Evolutionary conservation across 2,329 filamentous ascomycete species (phyloP).

Genomic region (Ceratocystis harringtonii): DNA sequence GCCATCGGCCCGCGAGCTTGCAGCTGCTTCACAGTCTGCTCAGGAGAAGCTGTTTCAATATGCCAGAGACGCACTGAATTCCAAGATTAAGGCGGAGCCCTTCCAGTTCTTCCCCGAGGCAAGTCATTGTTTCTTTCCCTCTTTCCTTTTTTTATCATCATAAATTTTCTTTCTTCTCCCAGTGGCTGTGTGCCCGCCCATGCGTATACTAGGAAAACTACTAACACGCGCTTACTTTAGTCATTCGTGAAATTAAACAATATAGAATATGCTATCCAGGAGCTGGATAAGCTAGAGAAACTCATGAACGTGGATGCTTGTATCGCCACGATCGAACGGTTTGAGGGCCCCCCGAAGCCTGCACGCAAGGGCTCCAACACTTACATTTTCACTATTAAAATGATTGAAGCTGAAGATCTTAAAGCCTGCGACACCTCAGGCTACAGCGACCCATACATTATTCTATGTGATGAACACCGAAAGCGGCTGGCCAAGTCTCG

Average conservation of each 20-base stretch:
- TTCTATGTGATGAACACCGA: constrained; percentile 93
- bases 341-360: constrained; percentile 54
- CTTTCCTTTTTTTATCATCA: no score
- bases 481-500: constrained; percentile 91
- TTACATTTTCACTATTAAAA: constrained; percentile 97
- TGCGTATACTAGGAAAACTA: constrained; percentile 8
- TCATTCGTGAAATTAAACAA: constrained; percentile 98
- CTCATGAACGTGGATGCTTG: constrained; percentile 85
- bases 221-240: constrained; percentile 32
- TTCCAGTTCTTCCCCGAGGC: constrained; percentile 95
- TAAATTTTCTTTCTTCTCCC: background rate
- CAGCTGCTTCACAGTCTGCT: constrained; percentile 58
- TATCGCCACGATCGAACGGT: constrained; percentile 61
- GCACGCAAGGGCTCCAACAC: constrained; percentile 56
- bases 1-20: constrained; percentile 72
- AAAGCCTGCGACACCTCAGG: constrained; percentile 97
- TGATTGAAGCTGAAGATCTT: constrained; percentile 92
- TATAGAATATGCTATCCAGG: constrained; percentile 83
- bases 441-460: constrained; percentile 89
- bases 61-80: constrained; percentile 84
- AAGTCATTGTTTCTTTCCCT: constrained; percentile 23
- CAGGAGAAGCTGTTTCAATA: constrained; percentile 89
- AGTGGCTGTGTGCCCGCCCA: background rate
- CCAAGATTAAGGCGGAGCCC: constrained; percentile 83
- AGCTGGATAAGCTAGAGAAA: constrained; percentile 78